These are phyloP conservation scores for Medicago arabica DNA, from an alignment of 306 rosid species.

Conservation along the genomic window DNA sequence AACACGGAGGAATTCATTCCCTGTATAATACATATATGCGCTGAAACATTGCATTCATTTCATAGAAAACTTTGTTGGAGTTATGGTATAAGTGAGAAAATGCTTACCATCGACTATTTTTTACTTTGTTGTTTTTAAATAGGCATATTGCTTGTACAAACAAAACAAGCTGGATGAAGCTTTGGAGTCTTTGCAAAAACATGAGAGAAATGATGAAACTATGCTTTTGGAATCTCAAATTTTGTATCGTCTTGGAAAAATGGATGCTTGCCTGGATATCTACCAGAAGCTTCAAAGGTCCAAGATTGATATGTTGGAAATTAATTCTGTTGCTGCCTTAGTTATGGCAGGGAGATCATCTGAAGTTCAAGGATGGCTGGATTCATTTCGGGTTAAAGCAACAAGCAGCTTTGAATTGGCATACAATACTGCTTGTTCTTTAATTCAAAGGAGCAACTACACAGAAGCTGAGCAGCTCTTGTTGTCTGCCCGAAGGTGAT, in stretches of 20 bases:
- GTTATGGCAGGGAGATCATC: slow-evolving; percentile 86
- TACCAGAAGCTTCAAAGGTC: slow-evolving; percentile 87
- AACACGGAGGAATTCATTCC: background rate
- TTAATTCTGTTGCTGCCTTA: slow-evolving; percentile 80
- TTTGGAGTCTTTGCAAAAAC: slow-evolving; percentile 63
- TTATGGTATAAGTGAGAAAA: background rate
- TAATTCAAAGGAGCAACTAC: slow-evolving; percentile 72
- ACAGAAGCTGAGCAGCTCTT: slow-evolving; percentile 92
- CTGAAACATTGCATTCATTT: slow-evolving; percentile 24
- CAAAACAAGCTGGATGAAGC: slow-evolving; percentile 92
- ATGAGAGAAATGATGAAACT: slow-evolving; percentile 62
- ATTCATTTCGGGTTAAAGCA: slow-evolving; percentile 73
- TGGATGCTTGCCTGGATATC: slow-evolving; percentile 89
- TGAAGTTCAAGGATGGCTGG: slow-evolving; percentile 81
- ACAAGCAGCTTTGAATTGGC: slow-evolving; percentile 95
- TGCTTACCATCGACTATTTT: slow-evolving; percentile 38
- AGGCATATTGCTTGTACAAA: slow-evolving; percentile 99
- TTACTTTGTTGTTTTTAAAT: slow-evolving; percentile 45
- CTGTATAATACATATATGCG: background rate
- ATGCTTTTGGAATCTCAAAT: slow-evolving; percentile 90
- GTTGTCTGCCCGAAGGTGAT: slow-evolving; percentile 83
- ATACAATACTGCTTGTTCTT: slow-evolving; percentile 87
- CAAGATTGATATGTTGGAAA: slow-evolving; percentile 80
- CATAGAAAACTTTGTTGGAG: slow-evolving; percentile 14
- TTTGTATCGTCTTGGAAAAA: slow-evolving; percentile 83